phyloP scores from a whole-genome alignment of 2,329 filamentous ascomycete species.

The Penicillium brevicompactum region DNA sequence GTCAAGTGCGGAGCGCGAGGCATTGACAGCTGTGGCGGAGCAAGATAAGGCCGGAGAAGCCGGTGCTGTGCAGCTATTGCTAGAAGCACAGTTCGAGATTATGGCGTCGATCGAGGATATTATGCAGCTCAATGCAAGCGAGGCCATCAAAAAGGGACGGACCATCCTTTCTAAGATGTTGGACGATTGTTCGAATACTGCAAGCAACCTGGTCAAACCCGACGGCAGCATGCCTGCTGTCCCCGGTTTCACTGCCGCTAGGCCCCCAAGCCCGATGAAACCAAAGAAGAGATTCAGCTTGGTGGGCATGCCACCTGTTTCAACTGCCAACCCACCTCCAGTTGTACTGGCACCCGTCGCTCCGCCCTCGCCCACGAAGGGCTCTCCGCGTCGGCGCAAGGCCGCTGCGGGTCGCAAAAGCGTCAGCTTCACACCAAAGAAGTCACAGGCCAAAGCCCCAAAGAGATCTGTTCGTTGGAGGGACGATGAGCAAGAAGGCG shows the following conservation, averaged over 20 bases:
- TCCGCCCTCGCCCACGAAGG: slow-evolving; percentile 67
- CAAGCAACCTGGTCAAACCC: slow-evolving; percentile 85
- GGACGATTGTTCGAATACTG: slow-evolving; percentile 71
- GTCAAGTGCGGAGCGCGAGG: slow-evolving; percentile 77
- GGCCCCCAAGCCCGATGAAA: slow-evolving; percentile 72
- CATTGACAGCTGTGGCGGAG: slow-evolving; percentile 74
- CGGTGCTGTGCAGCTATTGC: slow-evolving; percentile 75
- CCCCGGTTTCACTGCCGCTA: slow-evolving; percentile 69
- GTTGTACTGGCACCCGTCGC: slow-evolving; percentile 35
- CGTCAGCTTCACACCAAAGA: slow-evolving; percentile 79
- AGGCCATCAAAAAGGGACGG: slow-evolving; percentile 79
- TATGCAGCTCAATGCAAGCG: slow-evolving; percentile 77
- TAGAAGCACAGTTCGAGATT: slow-evolving; percentile 90
- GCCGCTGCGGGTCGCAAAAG: slow-evolving; percentile 65
- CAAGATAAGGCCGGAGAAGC: slow-evolving; percentile 81
- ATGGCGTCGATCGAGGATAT: slow-evolving; percentile 81
- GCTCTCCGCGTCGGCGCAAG: slow-evolving; percentile 80
- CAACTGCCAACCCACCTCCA: slow-evolving; percentile 30
- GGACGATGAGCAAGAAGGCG: slow-evolving; percentile 84
- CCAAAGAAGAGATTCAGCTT: slow-evolving; percentile 60
- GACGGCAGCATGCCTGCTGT: slow-evolving; percentile 65
- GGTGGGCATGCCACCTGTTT: slow-evolving; percentile 30
- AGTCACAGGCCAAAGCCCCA: slow-evolving; percentile 60
- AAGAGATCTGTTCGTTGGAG: slow-evolving; percentile 88
- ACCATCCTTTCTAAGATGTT: slow-evolving; percentile 76